phyloP scores from a whole-genome alignment of 768 basidiomycete species.

The Termitomyces sp. region DNA sequence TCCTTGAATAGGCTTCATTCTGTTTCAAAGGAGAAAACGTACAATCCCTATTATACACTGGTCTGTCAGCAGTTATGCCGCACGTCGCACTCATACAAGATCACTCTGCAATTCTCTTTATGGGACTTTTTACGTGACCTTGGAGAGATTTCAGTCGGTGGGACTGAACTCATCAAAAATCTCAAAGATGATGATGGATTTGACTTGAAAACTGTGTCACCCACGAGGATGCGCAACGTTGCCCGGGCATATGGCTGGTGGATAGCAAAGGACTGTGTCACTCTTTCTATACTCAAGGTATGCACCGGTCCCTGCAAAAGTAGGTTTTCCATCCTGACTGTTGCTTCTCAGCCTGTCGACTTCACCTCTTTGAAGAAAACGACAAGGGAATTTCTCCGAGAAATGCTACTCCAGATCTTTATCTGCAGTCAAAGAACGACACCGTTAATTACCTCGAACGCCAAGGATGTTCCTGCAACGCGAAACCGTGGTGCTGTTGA shows the following conservation, averaged over 20 bases:
- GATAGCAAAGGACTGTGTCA: slow-evolving; percentile 79
- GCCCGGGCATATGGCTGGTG: slow-evolving; percentile 92
- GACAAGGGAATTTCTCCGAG: slow-evolving; percentile 63
- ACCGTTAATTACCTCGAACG: slow-evolving; percentile 49
- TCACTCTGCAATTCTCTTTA: slow-evolving; percentile 91
- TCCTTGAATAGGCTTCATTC: slow-evolving; percentile 5
- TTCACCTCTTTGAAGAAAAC: slow-evolving; percentile 71
- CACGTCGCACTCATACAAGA: slow-evolving; percentile 77
- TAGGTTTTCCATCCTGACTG: background rate
- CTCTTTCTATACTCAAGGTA: slow-evolving; percentile 83
- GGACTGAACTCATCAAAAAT: slow-evolving; percentile 71
- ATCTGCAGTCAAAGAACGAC: slow-evolving; percentile 72
- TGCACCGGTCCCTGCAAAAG: slow-evolving; percentile 5
- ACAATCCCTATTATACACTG: slow-evolving; percentile 95
- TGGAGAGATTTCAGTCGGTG: slow-evolving; percentile 81
- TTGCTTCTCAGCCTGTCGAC: slow-evolving; percentile 70
- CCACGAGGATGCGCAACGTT: slow-evolving; percentile 61
- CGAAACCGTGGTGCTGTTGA: slow-evolving; percentile 64
- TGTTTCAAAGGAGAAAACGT: slow-evolving; percentile 69
- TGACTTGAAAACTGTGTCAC: slow-evolving; percentile 52
- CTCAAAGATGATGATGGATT: slow-evolving; percentile 47
- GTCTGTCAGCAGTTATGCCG: slow-evolving; percentile 82
- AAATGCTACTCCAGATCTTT: slow-evolving; percentile 68
- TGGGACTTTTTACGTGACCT: slow-evolving; percentile 97
- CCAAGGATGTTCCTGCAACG: slow-evolving; percentile 34